phyloP scores from a whole-genome alignment of 176 grass and related monocot genomes.

The Tillandsia fasciculata region DNA sequence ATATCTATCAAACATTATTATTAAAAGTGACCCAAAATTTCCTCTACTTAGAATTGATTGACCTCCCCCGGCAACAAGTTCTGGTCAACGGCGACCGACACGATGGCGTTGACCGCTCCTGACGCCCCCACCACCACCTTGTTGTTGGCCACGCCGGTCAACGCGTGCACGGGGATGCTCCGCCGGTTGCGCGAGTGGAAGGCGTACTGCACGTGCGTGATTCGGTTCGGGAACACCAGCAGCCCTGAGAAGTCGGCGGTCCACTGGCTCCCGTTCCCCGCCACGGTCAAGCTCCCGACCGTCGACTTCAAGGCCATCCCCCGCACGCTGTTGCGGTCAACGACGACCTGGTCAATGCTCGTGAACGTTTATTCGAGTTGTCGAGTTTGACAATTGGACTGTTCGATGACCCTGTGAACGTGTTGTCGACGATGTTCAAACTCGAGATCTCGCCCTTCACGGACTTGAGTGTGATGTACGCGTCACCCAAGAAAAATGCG shows the following conservation, averaged over 20 bases:
- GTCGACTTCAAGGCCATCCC: constrained; percentile 24
- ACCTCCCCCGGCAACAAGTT: constrained; percentile 8
- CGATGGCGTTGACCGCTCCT: constrained; percentile 9
- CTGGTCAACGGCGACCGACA: constrained; percentile 29
- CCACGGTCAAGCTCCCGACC: constrained; percentile 15
- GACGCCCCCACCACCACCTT: constrained; percentile 23
- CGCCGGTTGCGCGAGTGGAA: constrained; percentile 1
- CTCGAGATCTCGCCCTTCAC: constrained; percentile 23
- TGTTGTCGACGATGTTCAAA: constrained; percentile 37
- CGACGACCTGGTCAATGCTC: constrained; percentile 20
- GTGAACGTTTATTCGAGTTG: constrained; percentile 15
- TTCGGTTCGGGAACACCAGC: constrained; percentile 21
- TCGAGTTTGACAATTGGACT: constrained; percentile 22
- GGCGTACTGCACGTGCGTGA: constrained; percentile 31
- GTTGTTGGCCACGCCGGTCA: constrained; percentile 19
- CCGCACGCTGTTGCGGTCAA: constrained; percentile 16
- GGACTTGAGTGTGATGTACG: constrained; percentile 31
- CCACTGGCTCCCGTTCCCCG: constrained; percentile 29
- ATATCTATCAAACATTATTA: too few species aligned
- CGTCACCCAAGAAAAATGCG: constrained; percentile 41
- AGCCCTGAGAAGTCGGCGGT: constrained; percentile 18
- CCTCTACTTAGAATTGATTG: too few species aligned
- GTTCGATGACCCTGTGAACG: constrained; percentile 23
- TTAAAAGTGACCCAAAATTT: too few species aligned
- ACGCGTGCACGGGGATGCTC: constrained; percentile 18